Base-by-base conservation (phyloP, 768 basidiomycete species). In the Russula sp. region DNA sequence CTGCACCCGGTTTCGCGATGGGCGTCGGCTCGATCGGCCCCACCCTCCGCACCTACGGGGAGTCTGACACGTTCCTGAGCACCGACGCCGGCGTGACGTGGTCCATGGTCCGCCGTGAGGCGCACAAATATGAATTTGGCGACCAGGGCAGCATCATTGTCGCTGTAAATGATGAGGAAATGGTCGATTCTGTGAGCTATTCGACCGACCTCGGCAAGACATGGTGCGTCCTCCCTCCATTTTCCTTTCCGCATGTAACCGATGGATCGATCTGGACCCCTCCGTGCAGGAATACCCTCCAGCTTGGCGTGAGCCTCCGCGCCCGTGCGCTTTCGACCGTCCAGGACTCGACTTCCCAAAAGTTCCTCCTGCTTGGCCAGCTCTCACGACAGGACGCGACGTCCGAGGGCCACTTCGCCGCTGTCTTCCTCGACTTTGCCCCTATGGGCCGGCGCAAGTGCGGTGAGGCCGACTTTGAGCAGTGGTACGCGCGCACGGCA, bases 81-180 rank as follows among this genome's bases (percentile, higher is more conserved):
- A 88, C 81, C 0, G 92, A 99, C 70, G 94, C 87, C 0, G 97
- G 97, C 1, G 68, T 94, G 14, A 83, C 84, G 6, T 99, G 97
- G 96, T 75, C 70, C 27, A 93, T 92, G 88, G 80, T 87, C 10
- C 77, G 78, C 48, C 76, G 74, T 57, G 85, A 87, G 27, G 90
- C 96, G 0, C 87, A 92, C 71, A 94, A 94, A 75, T 98, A 98
- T 70, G 95, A 98, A 75, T 95, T 98, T 72, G 97, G 97, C 6
- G 97, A 97, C 70, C 80, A 81, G 69, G 97, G 82, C 0, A 89
- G 88, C 69, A 82, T 98, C 35, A 71, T 90, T 37, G 83, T 98
- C 11, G 77, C 87, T 31, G 83, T 94, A 4, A 87, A 96, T 67
- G 94, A 99, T 68, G 95, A 98, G 70, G 86, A 89, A 42, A 71